Conservation (phyloP, 2,329 filamentous ascomycete species). For the Calonectria hawksworthii region DNA sequence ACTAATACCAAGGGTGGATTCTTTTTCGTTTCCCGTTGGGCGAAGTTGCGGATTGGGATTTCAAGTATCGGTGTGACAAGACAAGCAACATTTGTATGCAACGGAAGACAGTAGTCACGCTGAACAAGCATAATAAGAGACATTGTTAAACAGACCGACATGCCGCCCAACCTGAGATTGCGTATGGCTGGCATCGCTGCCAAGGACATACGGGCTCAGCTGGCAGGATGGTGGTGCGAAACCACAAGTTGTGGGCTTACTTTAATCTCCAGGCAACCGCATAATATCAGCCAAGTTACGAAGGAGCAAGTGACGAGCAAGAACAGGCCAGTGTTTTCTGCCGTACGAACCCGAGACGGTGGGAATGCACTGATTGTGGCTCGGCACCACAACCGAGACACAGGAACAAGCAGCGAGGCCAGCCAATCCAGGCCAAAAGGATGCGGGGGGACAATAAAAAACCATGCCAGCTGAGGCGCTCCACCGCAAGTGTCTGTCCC, state of each 20-base stretch:
- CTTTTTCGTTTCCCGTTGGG: background rate
- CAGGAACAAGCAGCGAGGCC: background rate
- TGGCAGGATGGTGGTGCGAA: background rate
- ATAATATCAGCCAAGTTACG: background rate
- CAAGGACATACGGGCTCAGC: background rate
- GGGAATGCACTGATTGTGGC: background rate
- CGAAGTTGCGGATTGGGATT: background rate
- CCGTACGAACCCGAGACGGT: background rate
- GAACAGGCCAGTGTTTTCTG: background rate
- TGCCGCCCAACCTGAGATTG: background rate
- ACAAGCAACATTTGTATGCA: background rate
- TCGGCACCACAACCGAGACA: background rate
- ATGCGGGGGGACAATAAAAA: background rate
- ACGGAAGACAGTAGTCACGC: background rate
- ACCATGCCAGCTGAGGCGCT: background rate
- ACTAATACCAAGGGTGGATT: conserved; percentile 5
- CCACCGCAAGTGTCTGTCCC: background rate
- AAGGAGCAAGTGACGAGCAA: background rate
- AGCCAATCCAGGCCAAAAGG: background rate
- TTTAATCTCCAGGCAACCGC: background rate
- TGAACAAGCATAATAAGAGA: background rate
- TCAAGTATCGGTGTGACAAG: background rate
- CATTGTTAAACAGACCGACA: background rate
- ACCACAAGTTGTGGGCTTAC: background rate
- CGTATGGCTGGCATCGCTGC: background rate